These are phyloP conservation scores for Leccinum solheimii DNA, from an alignment of 1,284 basidiomycete species.

Conservation along the genomic window DNA sequence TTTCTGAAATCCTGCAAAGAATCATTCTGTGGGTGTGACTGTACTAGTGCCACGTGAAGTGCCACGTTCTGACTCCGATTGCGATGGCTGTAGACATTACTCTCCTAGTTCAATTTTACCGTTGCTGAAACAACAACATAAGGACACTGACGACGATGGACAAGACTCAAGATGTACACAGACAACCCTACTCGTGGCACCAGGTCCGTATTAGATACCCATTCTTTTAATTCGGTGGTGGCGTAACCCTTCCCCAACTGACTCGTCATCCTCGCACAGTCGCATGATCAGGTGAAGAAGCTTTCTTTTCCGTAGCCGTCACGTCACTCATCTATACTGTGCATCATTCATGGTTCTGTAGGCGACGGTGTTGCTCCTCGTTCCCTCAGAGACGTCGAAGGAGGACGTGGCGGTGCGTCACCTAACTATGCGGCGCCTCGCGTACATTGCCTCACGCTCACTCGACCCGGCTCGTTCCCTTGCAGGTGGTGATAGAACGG, in stretches of 20 bases:
- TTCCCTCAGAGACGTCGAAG: constrained; percentile 67
- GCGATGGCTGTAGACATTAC: constrained; percentile 23
- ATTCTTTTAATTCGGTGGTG: constrained; percentile 7
- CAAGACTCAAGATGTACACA: constrained; percentile 35
- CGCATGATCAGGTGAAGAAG: constrained; percentile 61
- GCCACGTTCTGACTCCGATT: constrained; percentile 37
- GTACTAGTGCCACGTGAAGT: constrained; percentile 27
- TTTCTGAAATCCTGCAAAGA: background rate
- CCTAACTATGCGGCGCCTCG: background rate
- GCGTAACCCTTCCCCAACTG: constrained; percentile 23
- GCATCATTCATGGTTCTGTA: constrained; percentile 31
- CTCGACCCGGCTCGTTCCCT: background rate
- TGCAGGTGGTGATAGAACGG: constrained; percentile 68
- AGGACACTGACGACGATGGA: constrained; percentile 23
- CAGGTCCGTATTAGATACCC: constrained; percentile 42
- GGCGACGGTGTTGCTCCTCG: constrained; percentile 76
- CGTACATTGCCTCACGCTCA: constrained; percentile 8
- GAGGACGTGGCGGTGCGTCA: constrained; percentile 66
- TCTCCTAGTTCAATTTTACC: constrained; percentile 7
- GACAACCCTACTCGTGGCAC: constrained; percentile 62
- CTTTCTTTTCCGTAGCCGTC: background rate
- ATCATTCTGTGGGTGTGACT: constrained; percentile 10
- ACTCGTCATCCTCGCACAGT: constrained; percentile 42
- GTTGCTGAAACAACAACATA: constrained; percentile 8
- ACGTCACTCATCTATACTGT: constrained; percentile 21